Evolutionary conservation across 306 rosid species (phyloP).

Genomic region (Vigna nakashimae): DNA sequence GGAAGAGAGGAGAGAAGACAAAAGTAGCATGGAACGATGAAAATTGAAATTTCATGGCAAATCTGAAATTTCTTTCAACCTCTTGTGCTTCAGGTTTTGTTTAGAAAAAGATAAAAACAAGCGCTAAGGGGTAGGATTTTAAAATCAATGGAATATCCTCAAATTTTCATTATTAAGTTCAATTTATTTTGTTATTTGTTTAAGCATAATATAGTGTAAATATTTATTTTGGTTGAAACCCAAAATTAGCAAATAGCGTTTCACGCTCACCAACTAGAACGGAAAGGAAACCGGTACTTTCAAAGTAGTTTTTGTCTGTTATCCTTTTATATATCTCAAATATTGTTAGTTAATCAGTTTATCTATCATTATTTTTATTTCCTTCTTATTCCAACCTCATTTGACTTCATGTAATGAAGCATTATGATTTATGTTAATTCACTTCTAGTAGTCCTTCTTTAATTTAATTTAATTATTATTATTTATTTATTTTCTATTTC

Average conservation of each 20-base stretch:
- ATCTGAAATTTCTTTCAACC: slow-evolving; percentile 17
- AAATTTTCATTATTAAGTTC: slow-evolving; percentile 36
- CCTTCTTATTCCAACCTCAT: too few species aligned
- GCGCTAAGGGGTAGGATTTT: not conserved
- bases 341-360: slow-evolving; percentile 31
- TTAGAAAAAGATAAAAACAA: not conserved
- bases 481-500: too few species aligned
- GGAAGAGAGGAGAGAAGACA: slow-evolving; percentile 29
- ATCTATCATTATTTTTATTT: too few species aligned
- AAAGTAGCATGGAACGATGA: not conserved
- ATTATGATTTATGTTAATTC: too few species aligned
- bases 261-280: too few species aligned
- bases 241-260: not conserved
- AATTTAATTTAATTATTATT: too few species aligned
- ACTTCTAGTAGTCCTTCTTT: too few species aligned
- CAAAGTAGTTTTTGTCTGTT: slow-evolving; percentile 37
- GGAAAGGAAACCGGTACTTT: slow-evolving; percentile 24
- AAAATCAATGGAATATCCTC: slow-evolving; percentile 31
- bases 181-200: slow-evolving; percentile 24
- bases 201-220: slow-evolving; percentile 11
- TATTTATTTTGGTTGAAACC: slow-evolving; percentile 10
- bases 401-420: too few species aligned
- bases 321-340: not conserved
- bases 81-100: slow-evolving; percentile 28
- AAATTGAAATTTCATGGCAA: slow-evolving; percentile 36